Base-by-base conservation (phyloP, 208 protist species). In the Wallacemonas collosoma region DNA sequence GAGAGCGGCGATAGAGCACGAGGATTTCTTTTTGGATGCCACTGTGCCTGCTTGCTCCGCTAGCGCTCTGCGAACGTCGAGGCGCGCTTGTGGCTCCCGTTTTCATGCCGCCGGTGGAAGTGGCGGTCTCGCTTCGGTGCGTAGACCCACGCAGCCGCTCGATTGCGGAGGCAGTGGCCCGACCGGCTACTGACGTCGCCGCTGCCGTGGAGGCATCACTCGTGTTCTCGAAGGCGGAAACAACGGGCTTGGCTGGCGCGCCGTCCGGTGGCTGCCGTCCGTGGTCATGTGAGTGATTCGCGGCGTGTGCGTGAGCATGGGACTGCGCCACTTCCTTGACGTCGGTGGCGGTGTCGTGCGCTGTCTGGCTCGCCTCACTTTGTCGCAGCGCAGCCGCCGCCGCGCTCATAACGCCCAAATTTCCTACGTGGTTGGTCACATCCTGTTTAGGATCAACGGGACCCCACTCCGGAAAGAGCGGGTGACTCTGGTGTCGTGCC, bases 1-100 rank as follows among this genome's bases (percentile, higher is more conserved):
- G 61, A 71, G 94, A 74, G 41, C 87, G 79, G 11, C 88, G 83
- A 63, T 94, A 96, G 41, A 93, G 69, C 9, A 43, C 36, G 11
- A 96, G 75, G 35, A 96, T 85, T 61, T 96, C 87, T 26, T 78
- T 4, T 73, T 96, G 92, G 45, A 96, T 81, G 0, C 92, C 92
- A 73, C 92, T 96, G 80, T 88, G 77, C 50, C 86, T 26, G 26
- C 26, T 26, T 26, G 26, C 26, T 26, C 26, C 26, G 26, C 26
- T 26, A 26, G 26, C 26, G 26, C 26, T 26, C 26, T 26, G 26
- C 26, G 26, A 26, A 26, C 26, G 26, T 26, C 26, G 26, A 26
- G 26, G 26, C 26, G 26, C 26, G 26, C 26, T 26, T 26, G 26
- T 0, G 26, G 26, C 26, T 26, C 26, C 26, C 26, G 26, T 26